phyloP scores from a whole-genome alignment of 257 asterid species.

The Solanum lycopersicoides region DNA sequence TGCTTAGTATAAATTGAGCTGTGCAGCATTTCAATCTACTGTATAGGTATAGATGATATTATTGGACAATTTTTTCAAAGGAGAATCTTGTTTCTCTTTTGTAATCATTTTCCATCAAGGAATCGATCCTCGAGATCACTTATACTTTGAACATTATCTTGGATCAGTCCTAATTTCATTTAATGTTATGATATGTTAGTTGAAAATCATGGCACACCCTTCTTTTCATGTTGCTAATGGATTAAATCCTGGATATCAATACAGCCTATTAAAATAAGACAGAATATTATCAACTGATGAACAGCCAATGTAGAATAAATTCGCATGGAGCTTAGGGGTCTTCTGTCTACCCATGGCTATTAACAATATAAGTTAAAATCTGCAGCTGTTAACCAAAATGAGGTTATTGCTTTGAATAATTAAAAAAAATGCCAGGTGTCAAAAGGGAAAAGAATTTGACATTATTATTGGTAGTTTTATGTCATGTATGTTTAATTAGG shows the following conservation, averaged over 20 bases:
- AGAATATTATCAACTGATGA: constrained; percentile 11
- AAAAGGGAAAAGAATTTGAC: not conserved
- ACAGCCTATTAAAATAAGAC: not conserved
- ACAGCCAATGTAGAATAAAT: constrained; percentile 19
- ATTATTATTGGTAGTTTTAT: not conserved
- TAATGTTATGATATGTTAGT: not conserved
- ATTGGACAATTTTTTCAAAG: not conserved
- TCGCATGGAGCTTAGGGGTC: constrained; percentile 2
- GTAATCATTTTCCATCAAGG: not conserved
- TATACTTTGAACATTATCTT: not conserved
- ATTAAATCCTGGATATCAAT: constrained; percentile 4
- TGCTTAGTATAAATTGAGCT: not conserved
- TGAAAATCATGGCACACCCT: not conserved
- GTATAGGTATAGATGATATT: not conserved
- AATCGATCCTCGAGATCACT: not conserved
- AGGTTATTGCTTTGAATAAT: not conserved
- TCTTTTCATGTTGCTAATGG: not conserved
- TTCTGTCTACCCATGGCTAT: not conserved
- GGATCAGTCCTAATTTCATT: not conserved
- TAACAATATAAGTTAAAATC: not conserved
- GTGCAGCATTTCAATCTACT: not conserved
- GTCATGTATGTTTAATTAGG: not conserved
- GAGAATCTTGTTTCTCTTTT: not conserved
- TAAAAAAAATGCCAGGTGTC: not conserved
- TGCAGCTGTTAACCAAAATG: not conserved